These are phyloP conservation scores for Lepidium africanum DNA, from an alignment of 345 rosid genomes.

Conservation along the genomic window DNA sequence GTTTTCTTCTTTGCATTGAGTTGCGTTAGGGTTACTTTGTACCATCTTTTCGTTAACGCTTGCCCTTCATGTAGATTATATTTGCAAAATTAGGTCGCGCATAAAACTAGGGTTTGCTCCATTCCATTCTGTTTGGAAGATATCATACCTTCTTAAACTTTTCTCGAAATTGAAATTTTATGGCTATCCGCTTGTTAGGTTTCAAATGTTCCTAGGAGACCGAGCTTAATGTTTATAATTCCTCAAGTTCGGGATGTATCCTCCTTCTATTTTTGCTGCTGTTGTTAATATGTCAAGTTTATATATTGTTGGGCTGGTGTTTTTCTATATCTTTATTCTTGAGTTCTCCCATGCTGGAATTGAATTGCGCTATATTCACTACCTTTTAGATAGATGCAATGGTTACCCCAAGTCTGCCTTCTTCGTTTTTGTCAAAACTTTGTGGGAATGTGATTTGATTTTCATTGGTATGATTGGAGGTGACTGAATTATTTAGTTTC, in stretches of 20 bases:
- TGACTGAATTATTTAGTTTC: neutral
- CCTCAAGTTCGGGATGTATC: neutral
- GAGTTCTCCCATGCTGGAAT: neutral
- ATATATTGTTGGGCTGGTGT: neutral
- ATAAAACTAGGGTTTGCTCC: neutral
- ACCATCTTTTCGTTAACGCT: neutral
- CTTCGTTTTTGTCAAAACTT: constrained; percentile 3
- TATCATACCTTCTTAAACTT: neutral
- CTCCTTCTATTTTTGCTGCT: neutral
- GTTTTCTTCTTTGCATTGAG: neutral
- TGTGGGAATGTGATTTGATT: neutral
- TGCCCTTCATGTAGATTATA: neutral
- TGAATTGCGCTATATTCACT: neutral
- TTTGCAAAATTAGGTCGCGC: constrained; percentile 17
- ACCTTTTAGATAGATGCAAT: neutral
- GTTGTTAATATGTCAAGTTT: neutral
- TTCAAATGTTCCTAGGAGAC: neutral
- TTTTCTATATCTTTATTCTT: neutral
- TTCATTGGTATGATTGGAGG: constrained; percentile 9
- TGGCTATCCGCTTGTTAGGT: neutral
- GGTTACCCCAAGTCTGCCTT: neutral
- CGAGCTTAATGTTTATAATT: neutral
- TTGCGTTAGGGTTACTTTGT: constrained; percentile 25
- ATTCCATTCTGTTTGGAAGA: neutral
- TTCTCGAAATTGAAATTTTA: neutral